Evolutionary conservation across 495 filamentous ascomycete genomes (phyloP), one percentile per base, ranked within the genome.

Genomic region (Saxophila tyrrhenica): DNA sequence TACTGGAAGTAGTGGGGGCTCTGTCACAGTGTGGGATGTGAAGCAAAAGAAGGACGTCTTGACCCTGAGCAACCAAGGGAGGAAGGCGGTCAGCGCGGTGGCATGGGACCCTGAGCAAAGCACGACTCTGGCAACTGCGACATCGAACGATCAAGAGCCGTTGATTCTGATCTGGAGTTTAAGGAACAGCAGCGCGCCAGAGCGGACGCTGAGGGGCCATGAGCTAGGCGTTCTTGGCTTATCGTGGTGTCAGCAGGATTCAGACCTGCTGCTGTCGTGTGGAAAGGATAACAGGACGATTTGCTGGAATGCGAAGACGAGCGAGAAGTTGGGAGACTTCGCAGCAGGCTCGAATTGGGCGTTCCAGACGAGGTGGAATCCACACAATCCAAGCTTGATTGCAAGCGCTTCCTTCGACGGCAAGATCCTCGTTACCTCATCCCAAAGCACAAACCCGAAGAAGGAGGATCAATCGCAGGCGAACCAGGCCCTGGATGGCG

Each of bases 291-390:
- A 97, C 60, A 81, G 87, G 59, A 95, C 89, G 0, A 78, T 97
- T 51, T 85, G 90, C 55, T 99, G 94, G 92, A 96, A 96, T 69
- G 86, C 94, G 0, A 87, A 92, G 61, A 94, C 83, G 3, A 90
- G 90, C 44, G 80, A 87, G 63, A 72, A 76, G 3, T 86, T 87
- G 45, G 92, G 94, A 54, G 90, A 97, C 70, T 95, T 96, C 68
- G 88, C 91, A 13, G 86, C 95, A 59, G 94, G 94, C 52, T 95
- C 91, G 38, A 97, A 97, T 68, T 97, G 94, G 92, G 94, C 89
- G 1, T 99, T 97, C 75, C 82, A 89, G 67, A 95, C 92, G 5
- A 80, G 82, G 60, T 99, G 91, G 80, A 89, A 95, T 67, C 92
- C 94, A 19, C 79, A 85, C 60, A 94, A 97, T 68, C 94, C 92